Conservation (phyloP, 1,284 basidiomycete species). For the Ustilago bromivora region DNA sequence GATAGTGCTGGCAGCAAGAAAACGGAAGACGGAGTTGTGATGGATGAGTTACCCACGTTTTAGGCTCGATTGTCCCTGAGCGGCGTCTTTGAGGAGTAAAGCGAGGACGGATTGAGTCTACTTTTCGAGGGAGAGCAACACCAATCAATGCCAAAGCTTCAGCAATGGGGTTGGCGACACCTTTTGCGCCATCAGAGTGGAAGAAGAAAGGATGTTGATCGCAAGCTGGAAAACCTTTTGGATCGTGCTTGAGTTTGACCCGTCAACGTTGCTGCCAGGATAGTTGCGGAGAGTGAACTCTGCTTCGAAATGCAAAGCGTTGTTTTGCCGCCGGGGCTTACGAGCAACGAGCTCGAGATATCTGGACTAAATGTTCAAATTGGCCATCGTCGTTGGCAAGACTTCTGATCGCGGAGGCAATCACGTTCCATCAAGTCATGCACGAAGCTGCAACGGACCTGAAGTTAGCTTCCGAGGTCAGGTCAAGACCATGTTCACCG, state of each 20-base stretch:
- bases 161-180: neutral
- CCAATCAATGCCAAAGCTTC: conserved; percentile 4
- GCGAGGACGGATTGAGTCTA: conserved; percentile 36
- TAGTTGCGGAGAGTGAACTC: neutral
- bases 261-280: conserved; percentile 9
- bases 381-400: neutral
- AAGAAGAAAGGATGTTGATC: neutral
- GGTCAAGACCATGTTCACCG: neutral
- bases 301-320: neutral
- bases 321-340: conserved; percentile 6
- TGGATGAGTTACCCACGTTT: neutral
- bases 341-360: neutral
- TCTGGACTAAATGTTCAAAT: too few species aligned
- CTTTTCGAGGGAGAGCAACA: conserved; percentile 15
- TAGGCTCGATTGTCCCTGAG: conserved; percentile 6
- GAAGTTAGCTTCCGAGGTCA: neutral
- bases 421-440: conserved; percentile 11
- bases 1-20: conserved; percentile 3
- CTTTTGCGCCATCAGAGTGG: neutral
- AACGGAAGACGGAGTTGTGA: conserved; percentile 3
- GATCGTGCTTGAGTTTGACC: neutral
- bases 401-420: conserved; percentile 3
- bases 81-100: conserved; percentile 14
- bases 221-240: neutral
- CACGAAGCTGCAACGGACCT: neutral